Evolutionary conservation across 164 flowering plant species (phyloP).

Genomic region (Magnolia officinalis): DNA sequence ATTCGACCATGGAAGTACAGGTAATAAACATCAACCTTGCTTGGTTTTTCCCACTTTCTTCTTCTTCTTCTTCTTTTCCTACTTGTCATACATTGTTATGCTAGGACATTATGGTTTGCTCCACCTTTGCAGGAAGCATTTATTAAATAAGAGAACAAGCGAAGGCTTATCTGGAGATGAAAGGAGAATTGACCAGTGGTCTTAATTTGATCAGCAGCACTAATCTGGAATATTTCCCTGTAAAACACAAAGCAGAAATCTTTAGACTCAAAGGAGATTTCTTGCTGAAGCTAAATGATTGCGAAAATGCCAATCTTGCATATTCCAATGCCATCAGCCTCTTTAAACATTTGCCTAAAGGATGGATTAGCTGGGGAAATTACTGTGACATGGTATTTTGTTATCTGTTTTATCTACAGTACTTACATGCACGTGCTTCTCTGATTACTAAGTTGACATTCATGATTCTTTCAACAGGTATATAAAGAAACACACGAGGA

Average conservation of each 20-base stretch:
- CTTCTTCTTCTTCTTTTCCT: background rate
- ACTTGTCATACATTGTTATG: background rate
- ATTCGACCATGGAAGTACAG: slow-evolving; percentile 99
- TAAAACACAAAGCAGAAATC: slow-evolving; percentile 86
- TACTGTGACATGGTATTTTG: slow-evolving; percentile 91
- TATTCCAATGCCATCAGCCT: slow-evolving; percentile 86
- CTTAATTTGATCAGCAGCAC: slow-evolving; percentile 93
- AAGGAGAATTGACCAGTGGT: slow-evolving; percentile 85
- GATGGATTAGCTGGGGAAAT: slow-evolving; percentile 99
- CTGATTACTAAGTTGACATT: background rate
- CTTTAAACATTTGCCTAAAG: slow-evolving; percentile 90
- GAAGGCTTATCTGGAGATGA: slow-evolving; percentile 91
- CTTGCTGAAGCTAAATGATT: slow-evolving; percentile 71
- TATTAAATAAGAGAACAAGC: slow-evolving; percentile 96
- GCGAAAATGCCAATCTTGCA: slow-evolving; percentile 79
- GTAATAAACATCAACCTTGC: slow-evolving; percentile 31
- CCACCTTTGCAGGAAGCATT: slow-evolving; percentile 83
- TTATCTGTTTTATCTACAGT: background rate
- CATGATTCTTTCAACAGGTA: slow-evolving; percentile 46
- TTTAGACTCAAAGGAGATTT: slow-evolving; percentile 94
- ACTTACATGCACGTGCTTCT: background rate
- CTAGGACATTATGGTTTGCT: background rate
- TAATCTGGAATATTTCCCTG: slow-evolving; percentile 87
- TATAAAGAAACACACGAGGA: slow-evolving; percentile 87
- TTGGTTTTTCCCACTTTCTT: background rate